These are phyloP conservation scores for Pleurotus ostreatus DNA, from an alignment of 768 basidiomycete genomes.

Conservation along the genomic window DNA sequence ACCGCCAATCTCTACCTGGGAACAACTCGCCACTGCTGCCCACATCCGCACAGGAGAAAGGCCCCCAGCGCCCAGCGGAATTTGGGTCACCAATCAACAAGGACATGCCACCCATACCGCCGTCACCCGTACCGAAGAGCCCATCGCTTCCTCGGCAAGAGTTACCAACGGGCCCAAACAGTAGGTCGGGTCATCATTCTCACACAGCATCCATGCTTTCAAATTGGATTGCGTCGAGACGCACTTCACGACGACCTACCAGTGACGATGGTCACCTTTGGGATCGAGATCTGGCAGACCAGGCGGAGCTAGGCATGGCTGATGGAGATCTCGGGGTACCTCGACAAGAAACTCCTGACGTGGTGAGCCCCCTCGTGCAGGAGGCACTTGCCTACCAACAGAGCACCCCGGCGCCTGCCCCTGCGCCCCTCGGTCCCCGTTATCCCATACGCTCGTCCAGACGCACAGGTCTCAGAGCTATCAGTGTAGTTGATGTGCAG, in stretches of 20 bases:
- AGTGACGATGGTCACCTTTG: conserved; percentile 27
- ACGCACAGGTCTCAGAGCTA: neutral
- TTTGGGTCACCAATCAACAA: neutral
- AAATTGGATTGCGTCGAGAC: conserved; percentile 34
- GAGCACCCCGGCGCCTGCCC: conserved; percentile 4
- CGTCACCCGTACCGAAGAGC: neutral
- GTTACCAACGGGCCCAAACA: neutral
- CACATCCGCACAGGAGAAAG: neutral
- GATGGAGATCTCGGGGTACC: conserved; percentile 7
- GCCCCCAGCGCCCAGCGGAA: neutral
- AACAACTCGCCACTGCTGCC: conserved; percentile 4
- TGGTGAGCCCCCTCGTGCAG: conserved; percentile 1
- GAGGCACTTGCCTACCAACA: conserved; percentile 7
- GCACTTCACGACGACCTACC: conserved; percentile 20
- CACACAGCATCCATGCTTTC: conserved; percentile 24
- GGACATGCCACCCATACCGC: conserved; percentile 3
- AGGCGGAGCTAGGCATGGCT: conserved; percentile 24
- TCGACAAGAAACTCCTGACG: neutral
- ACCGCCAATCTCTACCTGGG: conserved; percentile 12
- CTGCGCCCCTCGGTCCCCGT: neutral
- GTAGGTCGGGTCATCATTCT: neutral
- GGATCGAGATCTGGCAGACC: conserved; percentile 25
- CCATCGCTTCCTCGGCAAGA: neutral
- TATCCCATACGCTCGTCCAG: neutral
- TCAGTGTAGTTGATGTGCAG: no score